Evolutionary conservation across 2,329 filamentous ascomycete species (phyloP).

Genomic region (Tolypocladium guangdongense): DNA sequence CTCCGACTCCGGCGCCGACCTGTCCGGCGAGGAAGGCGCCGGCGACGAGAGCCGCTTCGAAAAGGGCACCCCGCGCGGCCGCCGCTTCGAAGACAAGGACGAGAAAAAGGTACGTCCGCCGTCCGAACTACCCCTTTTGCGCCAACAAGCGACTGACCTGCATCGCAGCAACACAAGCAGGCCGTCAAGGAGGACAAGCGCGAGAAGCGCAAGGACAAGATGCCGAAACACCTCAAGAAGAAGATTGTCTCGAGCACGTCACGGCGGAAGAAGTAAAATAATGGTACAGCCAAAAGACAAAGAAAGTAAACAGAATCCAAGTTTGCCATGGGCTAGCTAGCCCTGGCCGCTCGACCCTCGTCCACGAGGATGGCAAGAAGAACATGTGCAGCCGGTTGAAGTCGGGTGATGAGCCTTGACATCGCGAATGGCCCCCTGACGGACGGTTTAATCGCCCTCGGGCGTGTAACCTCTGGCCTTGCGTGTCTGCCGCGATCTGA

Average conservation of each 20-base stretch:
- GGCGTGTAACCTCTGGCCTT: constrained; percentile 27
- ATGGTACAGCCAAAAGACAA: constrained; percentile 3
- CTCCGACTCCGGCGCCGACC: constrained; percentile 37
- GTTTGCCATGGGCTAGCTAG: background rate
- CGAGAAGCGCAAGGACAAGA: constrained; percentile 87
- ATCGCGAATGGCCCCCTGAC: constrained; percentile 13
- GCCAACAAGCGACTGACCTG: constrained; percentile 11
- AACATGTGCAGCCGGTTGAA: background rate
- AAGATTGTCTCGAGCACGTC: constrained; percentile 57
- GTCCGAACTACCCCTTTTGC: background rate
- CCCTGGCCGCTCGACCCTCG: background rate
- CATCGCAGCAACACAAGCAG: constrained; percentile 57
- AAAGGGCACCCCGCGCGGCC: constrained; percentile 63
- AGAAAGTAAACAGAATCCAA: constrained; percentile 2
- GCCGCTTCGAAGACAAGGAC: constrained; percentile 85
- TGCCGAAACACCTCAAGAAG: constrained; percentile 95
- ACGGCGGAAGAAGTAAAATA: constrained; percentile 48
- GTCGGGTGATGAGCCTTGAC: constrained; percentile 38
- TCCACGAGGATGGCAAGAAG: background rate
- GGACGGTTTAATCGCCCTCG: constrained; percentile 17
- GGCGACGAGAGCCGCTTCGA: constrained; percentile 46
- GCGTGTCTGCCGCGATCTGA: constrained; percentile 25
- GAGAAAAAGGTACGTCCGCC: constrained; percentile 54
- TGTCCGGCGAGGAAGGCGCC: constrained; percentile 28
- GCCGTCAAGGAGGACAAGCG: constrained; percentile 92